phyloP scores from a whole-genome alignment of 768 basidiomycete species.

The Candolleomyces eurysporus region DNA sequence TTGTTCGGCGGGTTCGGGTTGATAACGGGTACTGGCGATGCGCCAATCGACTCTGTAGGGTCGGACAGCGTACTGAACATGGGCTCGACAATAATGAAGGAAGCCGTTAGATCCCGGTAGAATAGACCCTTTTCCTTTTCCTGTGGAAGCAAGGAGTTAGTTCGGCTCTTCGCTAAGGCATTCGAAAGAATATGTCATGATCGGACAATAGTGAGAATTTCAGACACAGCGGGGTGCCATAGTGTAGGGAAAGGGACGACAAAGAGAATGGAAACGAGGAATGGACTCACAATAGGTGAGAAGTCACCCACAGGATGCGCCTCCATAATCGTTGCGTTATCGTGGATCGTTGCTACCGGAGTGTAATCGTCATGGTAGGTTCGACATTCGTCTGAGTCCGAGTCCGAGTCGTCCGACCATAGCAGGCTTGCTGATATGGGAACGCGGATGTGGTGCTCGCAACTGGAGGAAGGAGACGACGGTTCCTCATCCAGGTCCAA shows the following conservation, averaged over 20 bases:
- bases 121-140: slow-evolving; percentile 7
- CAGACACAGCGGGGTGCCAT: not conserved
- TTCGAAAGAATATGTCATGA: not conserved
- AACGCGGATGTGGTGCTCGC: not conserved
- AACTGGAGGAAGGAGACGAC: not conserved
- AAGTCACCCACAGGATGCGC: not conserved
- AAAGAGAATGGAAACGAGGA: not conserved
- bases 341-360: slow-evolving; percentile 4
- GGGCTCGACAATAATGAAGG: slow-evolving; percentile 12
- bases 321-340: not conserved
- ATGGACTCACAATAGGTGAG: not conserved
- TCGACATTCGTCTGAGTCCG: slow-evolving; percentile 6
- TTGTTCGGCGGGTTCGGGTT: slow-evolving; percentile 11
- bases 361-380: slow-evolving; percentile 7
- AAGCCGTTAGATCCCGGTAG: slow-evolving; percentile 10
- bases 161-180: not conserved
- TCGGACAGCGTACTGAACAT: slow-evolving; percentile 5
- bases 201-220: not conserved
- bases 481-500: not conserved
- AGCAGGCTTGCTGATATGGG: slow-evolving; percentile 6
- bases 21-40: slow-evolving; percentile 17
- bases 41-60: slow-evolving; percentile 20
- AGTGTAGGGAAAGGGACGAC: not conserved
- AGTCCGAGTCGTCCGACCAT: slow-evolving; percentile 4
- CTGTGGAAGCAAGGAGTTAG: slow-evolving; percentile 5